Base-by-base conservation (phyloP, 306 rosid species). In the Glycine tomentella region DNA sequence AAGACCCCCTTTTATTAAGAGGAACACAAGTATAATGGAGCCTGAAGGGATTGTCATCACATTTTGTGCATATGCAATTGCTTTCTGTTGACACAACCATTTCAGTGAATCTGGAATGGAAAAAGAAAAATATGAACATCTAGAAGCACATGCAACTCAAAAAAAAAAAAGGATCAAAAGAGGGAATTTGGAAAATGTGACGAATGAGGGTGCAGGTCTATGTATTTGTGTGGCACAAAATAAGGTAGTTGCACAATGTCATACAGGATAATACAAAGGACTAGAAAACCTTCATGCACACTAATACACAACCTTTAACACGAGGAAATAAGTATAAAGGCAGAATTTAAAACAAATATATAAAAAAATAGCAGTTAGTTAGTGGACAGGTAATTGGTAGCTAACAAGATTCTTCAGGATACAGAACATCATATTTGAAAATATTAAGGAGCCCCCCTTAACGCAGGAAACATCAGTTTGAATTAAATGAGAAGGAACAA, bases 351-450 rank as follows among this genome's bases (percentile, higher is more conserved):
- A 62, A 48, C 69, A 36, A 14, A 63, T 51, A 25, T 71, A 25
- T 11, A 38, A 0, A 38, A 65, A 64, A 84, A 38, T 15, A 57
- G 76, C 63, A 70, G 76, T 59, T 33, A 80, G 36, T 49, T 25
- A 59, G 77, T 46, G 49, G 83, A 80, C 69, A 80, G 31, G 31
- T 25, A 81, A 52, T 56, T 65, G 67, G 48, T 33, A 76, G 78
- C 52, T n/a, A 66, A 76, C 52, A 10, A 74, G 75, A 80, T 79
- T 63, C 64, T 69, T 64, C 42, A 88, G 99, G 99, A 95, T 95
- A 95, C 99, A 93, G 76, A 93, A 91, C 95, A 95, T 89, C 95
- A 93, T 88, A 82, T 89, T 85, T 49, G 97, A 90, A 80, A 95
- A 93, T 69, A 95, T 90, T 59, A 82, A 83, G 45, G 97, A 84